Conservation (phyloP, 2,329 filamentous ascomycete genomes). For the Fusarium coffeatum region DNA sequence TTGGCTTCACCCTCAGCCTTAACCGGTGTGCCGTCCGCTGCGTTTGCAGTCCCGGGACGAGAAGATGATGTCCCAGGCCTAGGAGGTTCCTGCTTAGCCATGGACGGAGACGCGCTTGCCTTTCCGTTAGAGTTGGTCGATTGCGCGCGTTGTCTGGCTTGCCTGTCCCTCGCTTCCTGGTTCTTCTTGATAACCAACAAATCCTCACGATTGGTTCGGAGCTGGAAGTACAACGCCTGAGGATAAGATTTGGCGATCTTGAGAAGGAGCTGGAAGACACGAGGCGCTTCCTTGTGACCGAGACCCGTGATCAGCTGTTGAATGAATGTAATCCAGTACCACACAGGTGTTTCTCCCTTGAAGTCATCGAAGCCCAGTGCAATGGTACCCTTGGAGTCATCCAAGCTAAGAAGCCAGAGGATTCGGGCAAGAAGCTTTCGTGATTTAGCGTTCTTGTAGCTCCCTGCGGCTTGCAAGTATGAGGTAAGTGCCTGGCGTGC, state of each 20-base stretch:
- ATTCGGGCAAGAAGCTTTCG: constrained; percentile 93
- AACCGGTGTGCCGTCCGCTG: constrained; percentile 54
- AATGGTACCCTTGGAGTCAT: constrained; percentile 86
- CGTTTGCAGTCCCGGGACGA: constrained; percentile 64
- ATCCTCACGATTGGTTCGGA: constrained; percentile 93
- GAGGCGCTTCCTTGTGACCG: constrained; percentile 88
- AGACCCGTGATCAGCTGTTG: constrained; percentile 93
- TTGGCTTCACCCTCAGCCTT: constrained; percentile 61
- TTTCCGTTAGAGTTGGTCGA: constrained; percentile 59
- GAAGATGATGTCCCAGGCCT: constrained; percentile 55
- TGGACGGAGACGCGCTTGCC: constrained; percentile 59
- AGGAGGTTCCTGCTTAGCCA: constrained; percentile 64
- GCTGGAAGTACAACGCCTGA: constrained; percentile 94
- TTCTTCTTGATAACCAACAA: constrained; percentile 92
- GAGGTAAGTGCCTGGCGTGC: constrained; percentile 94
- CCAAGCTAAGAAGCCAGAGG: constrained; percentile 93
- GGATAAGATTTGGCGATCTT: constrained; percentile 97
- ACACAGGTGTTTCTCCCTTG: constrained; percentile 96
- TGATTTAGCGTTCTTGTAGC: constrained; percentile 97
- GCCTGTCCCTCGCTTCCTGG: constrained; percentile 79
- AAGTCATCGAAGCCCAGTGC: constrained; percentile 92
- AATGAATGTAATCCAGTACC: constrained; percentile 99
- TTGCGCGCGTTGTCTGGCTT: constrained; percentile 62
- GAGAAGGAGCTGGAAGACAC: constrained; percentile 85
- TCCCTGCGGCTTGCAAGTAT: constrained; percentile 93